phyloP scores from a whole-genome alignment of 2,329 filamentous ascomycete species.

The Exophiala viscosa region DNA sequence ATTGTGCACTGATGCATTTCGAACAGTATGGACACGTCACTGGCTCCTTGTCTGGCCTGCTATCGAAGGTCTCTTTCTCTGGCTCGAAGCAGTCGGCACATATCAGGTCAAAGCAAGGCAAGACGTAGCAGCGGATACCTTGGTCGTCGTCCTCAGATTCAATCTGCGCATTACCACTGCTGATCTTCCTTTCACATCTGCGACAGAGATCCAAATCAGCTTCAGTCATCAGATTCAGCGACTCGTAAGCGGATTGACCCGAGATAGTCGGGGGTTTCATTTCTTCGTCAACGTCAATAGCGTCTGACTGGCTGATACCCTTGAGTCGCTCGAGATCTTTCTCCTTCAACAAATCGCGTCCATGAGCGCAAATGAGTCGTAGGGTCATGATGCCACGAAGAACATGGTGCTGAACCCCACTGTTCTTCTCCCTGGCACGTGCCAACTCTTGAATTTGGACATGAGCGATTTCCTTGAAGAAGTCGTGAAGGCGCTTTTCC shows the following conservation, averaged over 20 bases:
- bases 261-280: slow-evolving; percentile 57
- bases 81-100: slow-evolving; percentile 68
- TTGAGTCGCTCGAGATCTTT: slow-evolving; percentile 77
- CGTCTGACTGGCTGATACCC: slow-evolving; percentile 76
- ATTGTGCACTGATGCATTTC: slow-evolving; percentile 58
- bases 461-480: slow-evolving; percentile 77
- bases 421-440: slow-evolving; percentile 67
- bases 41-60: slow-evolving; percentile 42
- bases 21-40: slow-evolving; percentile 68
- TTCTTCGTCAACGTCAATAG: slow-evolving; percentile 82
- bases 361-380: slow-evolving; percentile 86
- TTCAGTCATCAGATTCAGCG: slow-evolving; percentile 78
- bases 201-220: slow-evolving; percentile 72
- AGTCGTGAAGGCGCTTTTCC: slow-evolving; percentile 74
- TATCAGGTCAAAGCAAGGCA: slow-evolving; percentile 80
- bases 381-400: slow-evolving; percentile 86
- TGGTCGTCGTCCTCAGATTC: slow-evolving; percentile 52
- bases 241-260: slow-evolving; percentile 74
- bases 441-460: slow-evolving; percentile 74
- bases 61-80: slow-evolving; percentile 54
- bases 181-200: slow-evolving; percentile 64
- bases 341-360: slow-evolving; percentile 81
- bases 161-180: slow-evolving; percentile 48
- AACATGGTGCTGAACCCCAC: slow-evolving; percentile 68
- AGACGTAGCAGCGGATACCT: slow-evolving; percentile 67